Evolutionary conservation across 768 basidiomycete species (phyloP).

Genomic region (Termitomyces titanicus): DNA sequence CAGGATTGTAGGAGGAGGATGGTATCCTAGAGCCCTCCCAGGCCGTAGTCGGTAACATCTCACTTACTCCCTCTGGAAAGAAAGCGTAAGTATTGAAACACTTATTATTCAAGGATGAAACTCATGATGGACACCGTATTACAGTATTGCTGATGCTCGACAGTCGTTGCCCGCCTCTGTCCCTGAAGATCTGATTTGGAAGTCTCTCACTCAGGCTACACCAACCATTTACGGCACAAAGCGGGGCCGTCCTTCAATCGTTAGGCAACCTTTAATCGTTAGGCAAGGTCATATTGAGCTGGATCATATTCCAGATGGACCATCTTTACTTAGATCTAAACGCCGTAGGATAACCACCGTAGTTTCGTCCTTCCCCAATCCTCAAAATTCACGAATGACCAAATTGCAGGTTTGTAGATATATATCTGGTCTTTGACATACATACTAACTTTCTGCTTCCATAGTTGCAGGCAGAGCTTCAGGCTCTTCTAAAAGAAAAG

Average conservation of each 20-base stretch:
- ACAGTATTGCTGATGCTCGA: conserved; percentile 30
- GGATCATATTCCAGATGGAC: conserved; percentile 1
- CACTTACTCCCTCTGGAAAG: conserved; percentile 40
- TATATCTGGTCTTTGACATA: neutral
- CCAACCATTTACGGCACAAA: conserved; percentile 20
- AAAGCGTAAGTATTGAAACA: conserved; percentile 26
- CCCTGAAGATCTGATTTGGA: conserved; percentile 36
- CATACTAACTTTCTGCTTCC: neutral
- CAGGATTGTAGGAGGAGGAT: conserved; percentile 29
- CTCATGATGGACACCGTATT: neutral
- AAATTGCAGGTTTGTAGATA: conserved; percentile 36
- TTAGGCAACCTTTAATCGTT: conserved; percentile 3
- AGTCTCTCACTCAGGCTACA: conserved; percentile 28
- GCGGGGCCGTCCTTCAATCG: conserved; percentile 14
- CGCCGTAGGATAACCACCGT: conserved; percentile 17
- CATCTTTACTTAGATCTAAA: conserved; percentile 15
- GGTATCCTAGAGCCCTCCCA: conserved; percentile 37
- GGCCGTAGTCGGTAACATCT: conserved; percentile 28
- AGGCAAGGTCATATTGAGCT: neutral
- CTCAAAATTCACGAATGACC: conserved; percentile 27
- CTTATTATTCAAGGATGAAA: neutral
- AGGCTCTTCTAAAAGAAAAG: conserved; percentile 18
- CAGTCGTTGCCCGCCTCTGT: conserved; percentile 27
- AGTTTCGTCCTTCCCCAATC: conserved; percentile 3
- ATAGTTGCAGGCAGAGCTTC: conserved; percentile 28